A percentile compares a stretch with the other conserved stretches of the same genome.
Evolutionary conservation across 352 stramenopile genomes (phyloP).

Genomic region (Pseudoperonospora humuli): DNA sequence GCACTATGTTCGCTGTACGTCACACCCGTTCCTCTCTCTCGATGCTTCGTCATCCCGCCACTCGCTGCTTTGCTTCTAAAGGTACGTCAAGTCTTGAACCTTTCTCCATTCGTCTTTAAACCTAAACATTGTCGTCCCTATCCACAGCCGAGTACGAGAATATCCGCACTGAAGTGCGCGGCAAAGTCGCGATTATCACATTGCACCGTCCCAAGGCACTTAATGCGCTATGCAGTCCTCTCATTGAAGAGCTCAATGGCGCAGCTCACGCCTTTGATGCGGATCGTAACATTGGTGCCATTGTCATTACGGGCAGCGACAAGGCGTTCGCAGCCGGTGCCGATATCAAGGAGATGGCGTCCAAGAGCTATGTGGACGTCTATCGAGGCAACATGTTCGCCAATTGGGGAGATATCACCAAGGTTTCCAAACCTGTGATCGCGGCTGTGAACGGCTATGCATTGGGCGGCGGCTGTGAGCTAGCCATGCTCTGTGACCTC

Average conservation of each 20-base stretch:
- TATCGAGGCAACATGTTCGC: conserved; percentile 96
- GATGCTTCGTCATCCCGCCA: conserved; percentile 19
- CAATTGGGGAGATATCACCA: conserved; percentile 94
- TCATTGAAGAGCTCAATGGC: conserved; percentile 94
- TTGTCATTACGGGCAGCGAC: conserved; percentile 94
- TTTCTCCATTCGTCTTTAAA: background rate
- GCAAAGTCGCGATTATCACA: conserved; percentile 91
- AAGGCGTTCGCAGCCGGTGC: conserved; percentile 96
- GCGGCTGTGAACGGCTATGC: conserved; percentile 98
- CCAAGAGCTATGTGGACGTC: conserved; percentile 88
- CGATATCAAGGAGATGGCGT: conserved; percentile 97
- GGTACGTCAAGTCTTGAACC: conserved; percentile 18
- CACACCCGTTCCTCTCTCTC: conserved; percentile 10
- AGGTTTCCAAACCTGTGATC: conserved; percentile 92
- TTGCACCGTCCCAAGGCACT: conserved; percentile 95
- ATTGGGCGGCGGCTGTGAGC: conserved; percentile 95
- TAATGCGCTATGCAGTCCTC: conserved; percentile 93
- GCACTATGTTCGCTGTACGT: conserved; percentile 47
- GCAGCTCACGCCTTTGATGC: conserved; percentile 88
- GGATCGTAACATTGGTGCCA: conserved; percentile 89
- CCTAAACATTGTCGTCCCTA: background rate
- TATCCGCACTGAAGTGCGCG: conserved; percentile 80
- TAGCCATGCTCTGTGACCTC: conserved; percentile 99
- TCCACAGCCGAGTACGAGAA: conserved; percentile 75
- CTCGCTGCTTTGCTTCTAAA: conserved; percentile 49